Conservation (phyloP, 2,329 filamentous ascomycete species). For the Chaetothyriales sp. region DNA sequence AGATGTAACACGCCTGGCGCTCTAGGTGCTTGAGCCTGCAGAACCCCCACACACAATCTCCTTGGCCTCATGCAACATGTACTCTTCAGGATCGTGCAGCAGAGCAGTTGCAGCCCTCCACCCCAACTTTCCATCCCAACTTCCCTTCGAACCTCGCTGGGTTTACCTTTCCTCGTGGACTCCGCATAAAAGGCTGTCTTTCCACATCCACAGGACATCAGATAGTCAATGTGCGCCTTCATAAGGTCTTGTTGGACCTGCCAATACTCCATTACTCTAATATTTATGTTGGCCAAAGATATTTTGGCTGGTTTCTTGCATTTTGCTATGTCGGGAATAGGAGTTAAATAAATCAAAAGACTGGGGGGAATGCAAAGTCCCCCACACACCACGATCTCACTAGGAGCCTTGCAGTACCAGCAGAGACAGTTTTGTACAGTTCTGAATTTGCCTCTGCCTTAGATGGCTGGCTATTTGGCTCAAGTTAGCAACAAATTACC, state of each 20-base stretch:
- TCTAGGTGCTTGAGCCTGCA: slow-evolving; percentile 58
- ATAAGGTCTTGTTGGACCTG: slow-evolving; percentile 37
- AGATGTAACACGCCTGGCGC: background rate
- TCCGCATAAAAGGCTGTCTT: slow-evolving; percentile 86
- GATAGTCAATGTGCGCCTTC: slow-evolving; percentile 67
- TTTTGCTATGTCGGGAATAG: no score
- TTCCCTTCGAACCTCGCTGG: slow-evolving; percentile 58
- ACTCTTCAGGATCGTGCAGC: slow-evolving; percentile 76
- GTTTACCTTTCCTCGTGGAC: slow-evolving; percentile 33
- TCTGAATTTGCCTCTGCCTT: no score
- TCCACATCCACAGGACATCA: slow-evolving; percentile 70
- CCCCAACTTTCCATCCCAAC: no score
- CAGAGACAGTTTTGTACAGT: no score
- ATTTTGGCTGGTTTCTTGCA: slow-evolving; percentile 53
- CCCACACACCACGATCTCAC: no score
- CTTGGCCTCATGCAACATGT: slow-evolving; percentile 73
- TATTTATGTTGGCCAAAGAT: slow-evolving; percentile 94
- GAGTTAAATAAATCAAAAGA: no score
- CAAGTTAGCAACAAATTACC: no score
- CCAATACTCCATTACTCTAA: slow-evolving; percentile 59
- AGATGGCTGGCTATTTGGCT: no score
- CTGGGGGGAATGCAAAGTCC: no score
- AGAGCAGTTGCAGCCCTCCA: no score
- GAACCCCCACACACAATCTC: slow-evolving; percentile 69
- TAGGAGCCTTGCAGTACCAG: no score